These are phyloP conservation scores for Cercophora newfieldiana DNA, from an alignment of 495 filamentous ascomycete genomes.

Conservation along the genomic window DNA sequence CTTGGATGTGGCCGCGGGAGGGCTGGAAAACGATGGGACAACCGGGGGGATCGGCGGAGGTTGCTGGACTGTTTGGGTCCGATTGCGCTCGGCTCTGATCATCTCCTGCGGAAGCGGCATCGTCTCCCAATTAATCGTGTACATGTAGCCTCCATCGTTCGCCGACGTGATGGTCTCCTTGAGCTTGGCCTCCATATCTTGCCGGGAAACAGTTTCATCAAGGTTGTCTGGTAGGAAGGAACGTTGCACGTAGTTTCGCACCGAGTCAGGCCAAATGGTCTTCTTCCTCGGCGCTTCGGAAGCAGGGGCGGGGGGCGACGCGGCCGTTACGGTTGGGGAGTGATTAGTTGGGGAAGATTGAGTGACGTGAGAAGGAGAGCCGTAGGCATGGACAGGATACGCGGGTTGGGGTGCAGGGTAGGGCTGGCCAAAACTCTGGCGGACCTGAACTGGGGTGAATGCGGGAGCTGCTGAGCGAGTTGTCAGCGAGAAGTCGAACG, in stretches of 20 bases:
- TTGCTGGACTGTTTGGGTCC: constrained; percentile 24
- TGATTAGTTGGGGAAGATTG: constrained; percentile 30
- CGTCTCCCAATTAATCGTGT: constrained; percentile 75
- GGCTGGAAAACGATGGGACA: background rate
- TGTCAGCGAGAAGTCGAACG: constrained; percentile 26
- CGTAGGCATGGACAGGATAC: constrained; percentile 32
- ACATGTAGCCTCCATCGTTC: constrained; percentile 66
- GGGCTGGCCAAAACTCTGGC: constrained; percentile 45
- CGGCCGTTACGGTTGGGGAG: constrained; percentile 18
- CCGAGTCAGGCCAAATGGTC: constrained; percentile 71
- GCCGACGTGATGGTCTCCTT: constrained; percentile 82
- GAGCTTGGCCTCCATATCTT: constrained; percentile 79
- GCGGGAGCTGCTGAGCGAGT: constrained; percentile 37
- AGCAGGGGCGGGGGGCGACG: constrained; percentile 19
- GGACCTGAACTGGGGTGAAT: constrained; percentile 53
- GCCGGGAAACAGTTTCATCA: constrained; percentile 59
- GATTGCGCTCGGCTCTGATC: constrained; percentile 69
- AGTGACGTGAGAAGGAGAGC: constrained; percentile 22
- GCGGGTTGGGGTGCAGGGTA: constrained; percentile 34
- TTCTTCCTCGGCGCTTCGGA: constrained; percentile 52
- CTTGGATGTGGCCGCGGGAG: constrained; percentile 39
- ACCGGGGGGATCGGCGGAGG: background rate
- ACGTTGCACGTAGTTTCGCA: constrained; percentile 81
- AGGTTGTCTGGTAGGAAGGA: constrained; percentile 73
- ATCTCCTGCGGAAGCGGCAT: constrained; percentile 86